Base-by-base conservation (phyloP, 345 rosid genomes). In the Salix udensis region DNA sequence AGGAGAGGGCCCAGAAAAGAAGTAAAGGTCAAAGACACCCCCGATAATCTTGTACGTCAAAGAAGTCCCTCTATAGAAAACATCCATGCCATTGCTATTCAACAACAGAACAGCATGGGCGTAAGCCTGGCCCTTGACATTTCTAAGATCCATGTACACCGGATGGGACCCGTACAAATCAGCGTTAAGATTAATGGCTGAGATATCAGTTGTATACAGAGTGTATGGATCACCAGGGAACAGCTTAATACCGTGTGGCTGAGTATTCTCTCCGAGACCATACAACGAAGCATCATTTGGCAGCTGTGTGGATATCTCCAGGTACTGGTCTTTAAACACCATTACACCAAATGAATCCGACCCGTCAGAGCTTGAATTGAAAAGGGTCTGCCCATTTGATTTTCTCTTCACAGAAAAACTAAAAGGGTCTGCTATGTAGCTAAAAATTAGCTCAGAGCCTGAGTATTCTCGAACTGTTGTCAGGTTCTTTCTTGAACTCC, bases 1-100 rank as follows among this genome's bases (percentile, higher is more conserved):
- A 67, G 98, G 99, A 26, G 90, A 67, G 36, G 92, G 91, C 7
- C 99, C 99, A 18, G 95, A 65, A 71, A 96, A 86, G 93, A 96
- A 96, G 76, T 92, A 92, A 65, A 96, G 87, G 79, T 96, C 99
- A 28, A 96, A 79, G 79, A 96, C 97, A 36, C 99, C 99, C 42
- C 99, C 98, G 50, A 91, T 94, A 62, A 92, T 78, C 85, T 94
- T 96, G 79, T 94, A 96, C 1, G 99, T 96, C 84, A 96, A 76
- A 13, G 98, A 94, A 52, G 74, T 85, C 7, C 98, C 98, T 74
- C 80, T 88, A 67, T 94, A 96, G 71, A 94, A 90, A 48, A 96
- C 93, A 83, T 94, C 98, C 99, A 96, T 96, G 30, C 97, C 99
- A 79, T 96, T 96, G 77, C 98, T 96, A 80, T 91, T 96, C 42